Base-by-base conservation (phyloP, 352 stramenopile species). In the Phytophthora cajani region DNA sequence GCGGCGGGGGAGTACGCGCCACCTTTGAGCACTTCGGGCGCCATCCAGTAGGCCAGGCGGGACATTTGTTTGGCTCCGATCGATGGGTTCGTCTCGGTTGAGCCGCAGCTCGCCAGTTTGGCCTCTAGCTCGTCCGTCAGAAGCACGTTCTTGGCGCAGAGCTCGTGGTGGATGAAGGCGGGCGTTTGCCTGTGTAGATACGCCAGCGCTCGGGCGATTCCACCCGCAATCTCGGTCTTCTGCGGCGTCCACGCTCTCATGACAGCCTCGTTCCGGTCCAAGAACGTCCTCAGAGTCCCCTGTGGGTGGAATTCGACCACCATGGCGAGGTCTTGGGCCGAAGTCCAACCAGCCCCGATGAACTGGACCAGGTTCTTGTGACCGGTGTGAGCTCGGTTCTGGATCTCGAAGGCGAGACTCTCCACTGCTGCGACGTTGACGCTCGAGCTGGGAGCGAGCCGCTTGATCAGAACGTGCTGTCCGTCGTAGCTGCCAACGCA, bases 341-440 rank as follows among this genome's bases (percentile, higher is more conserved):
- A 62, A 44, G 53, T 71, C 84, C 85, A 91, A 19, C 78, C 82
- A 3, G 78, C 82, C 1, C 86, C 85, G 14, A 93, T 55, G 21
- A 95, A 81, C 33, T 73, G 63, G 5, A 93, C 67, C 36, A 95
- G 84, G 44, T 82, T 79, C 21, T 62, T 67, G 33, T 95, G 87
- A 3, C 79, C 67, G 7, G 93, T 42, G 21, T 63, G 64, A 4
- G 64, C 57, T 42, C 69, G 53, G 32, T 62, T 58, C 30, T 66
- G 69, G n/a, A 91, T 88, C 62, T 91, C 83, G 0, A 71, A 49
- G 12, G 87, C 71, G 21, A 91, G 72, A 1, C 64, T 59, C 52
- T 84, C 69, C 9, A 76, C 33, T 58, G 69, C 69, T 50, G 30
- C 9, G 19, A 44, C 25, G 32, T 75, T 68, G 6, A 72, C 25